A percentile compares a stretch with the other conserved stretches of the same genome.
phyloP scores from a whole-genome alignment of 306 rosid genomes.

The Ochetophila trinervis region DNA sequence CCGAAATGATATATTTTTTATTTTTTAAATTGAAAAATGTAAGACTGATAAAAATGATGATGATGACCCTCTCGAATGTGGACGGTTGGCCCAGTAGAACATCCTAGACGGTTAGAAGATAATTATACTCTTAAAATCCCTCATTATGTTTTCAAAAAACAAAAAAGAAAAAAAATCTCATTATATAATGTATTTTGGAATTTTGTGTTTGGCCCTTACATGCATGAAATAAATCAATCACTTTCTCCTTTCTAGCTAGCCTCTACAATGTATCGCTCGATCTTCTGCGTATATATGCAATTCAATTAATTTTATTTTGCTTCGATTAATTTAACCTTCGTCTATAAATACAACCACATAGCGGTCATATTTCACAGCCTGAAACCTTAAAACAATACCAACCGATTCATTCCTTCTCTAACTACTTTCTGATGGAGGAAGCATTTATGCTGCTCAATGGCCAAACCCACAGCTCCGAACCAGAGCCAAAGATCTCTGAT shows the following conservation, averaged over 20 bases:
- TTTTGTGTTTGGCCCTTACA: slow-evolving; percentile 2
- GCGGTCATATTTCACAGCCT: background rate
- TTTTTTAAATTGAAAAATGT: background rate
- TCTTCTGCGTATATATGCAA: too few species aligned
- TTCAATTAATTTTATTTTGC: background rate
- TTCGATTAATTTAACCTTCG: too few species aligned
- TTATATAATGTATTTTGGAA: slow-evolving; percentile 6
- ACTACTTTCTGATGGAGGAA: slow-evolving; percentile 50
- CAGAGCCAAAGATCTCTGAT: slow-evolving; percentile 1
- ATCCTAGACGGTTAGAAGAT: slow-evolving; percentile 23
- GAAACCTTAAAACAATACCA: background rate
- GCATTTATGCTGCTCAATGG: slow-evolving; percentile 55
- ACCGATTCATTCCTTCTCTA: background rate
- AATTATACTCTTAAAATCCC: too few species aligned
- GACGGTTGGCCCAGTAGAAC: slow-evolving; percentile 21
- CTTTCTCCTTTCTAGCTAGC: too few species aligned
- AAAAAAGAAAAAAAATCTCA: too few species aligned
- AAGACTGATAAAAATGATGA: background rate
- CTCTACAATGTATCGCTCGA: too few species aligned
- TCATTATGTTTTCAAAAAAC: background rate
- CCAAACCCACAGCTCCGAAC: slow-evolving; percentile 15
- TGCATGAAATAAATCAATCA: slow-evolving; percentile 45
- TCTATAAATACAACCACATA: slow-evolving; percentile 29
- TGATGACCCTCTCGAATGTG: background rate
- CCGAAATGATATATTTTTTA: too few species aligned